These are phyloP conservation scores for Kwoniella botswanensis DNA, from an alignment of 768 basidiomycete species.

Conservation along the genomic window DNA sequence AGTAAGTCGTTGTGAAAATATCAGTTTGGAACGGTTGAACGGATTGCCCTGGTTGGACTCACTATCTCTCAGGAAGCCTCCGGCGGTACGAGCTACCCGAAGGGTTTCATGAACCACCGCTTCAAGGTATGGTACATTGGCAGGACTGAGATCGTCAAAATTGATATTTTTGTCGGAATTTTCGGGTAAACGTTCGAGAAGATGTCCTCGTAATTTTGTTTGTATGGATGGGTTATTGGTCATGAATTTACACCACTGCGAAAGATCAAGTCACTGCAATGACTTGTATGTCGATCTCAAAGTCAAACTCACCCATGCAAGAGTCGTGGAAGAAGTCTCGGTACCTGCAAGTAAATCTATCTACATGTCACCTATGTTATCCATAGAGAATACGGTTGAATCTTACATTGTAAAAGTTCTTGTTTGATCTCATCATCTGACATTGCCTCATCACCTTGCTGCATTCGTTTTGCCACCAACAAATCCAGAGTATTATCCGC, in stretches of 20 bases:
- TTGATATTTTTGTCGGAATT: slow-evolving; percentile 34
- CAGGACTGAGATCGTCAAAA: slow-evolving; percentile 41
- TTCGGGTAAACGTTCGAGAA: slow-evolving; percentile 30
- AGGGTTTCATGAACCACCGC: slow-evolving; percentile 49
- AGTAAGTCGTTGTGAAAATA: background rate
- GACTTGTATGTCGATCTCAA: background rate
- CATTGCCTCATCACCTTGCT: slow-evolving; percentile 40
- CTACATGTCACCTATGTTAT: background rate
- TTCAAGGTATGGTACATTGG: slow-evolving; percentile 46
- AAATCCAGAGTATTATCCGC: slow-evolving; percentile 54
- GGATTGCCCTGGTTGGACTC: background rate
- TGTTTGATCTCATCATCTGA: slow-evolving; percentile 45
- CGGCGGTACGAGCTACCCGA: slow-evolving; percentile 44
- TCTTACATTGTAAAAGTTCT: slow-evolving; percentile 48
- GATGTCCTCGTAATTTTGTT: slow-evolving; percentile 38
- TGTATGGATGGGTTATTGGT: slow-evolving; percentile 43
- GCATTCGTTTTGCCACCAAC: slow-evolving; percentile 40
- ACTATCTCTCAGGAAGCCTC: slow-evolving; percentile 39
- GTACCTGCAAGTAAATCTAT: slow-evolving; percentile 48
- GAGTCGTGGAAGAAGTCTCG: slow-evolving; percentile 43
- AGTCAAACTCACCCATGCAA: slow-evolving; percentile 37
- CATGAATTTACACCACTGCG: slow-evolving; percentile 51
- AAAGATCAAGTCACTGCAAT: background rate
- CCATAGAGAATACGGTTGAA: background rate
- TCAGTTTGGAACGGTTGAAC: too few species aligned